Conservation (phyloP, 2,329 filamentous ascomycete species). For the Paraconiothyrium sp. region DNA sequence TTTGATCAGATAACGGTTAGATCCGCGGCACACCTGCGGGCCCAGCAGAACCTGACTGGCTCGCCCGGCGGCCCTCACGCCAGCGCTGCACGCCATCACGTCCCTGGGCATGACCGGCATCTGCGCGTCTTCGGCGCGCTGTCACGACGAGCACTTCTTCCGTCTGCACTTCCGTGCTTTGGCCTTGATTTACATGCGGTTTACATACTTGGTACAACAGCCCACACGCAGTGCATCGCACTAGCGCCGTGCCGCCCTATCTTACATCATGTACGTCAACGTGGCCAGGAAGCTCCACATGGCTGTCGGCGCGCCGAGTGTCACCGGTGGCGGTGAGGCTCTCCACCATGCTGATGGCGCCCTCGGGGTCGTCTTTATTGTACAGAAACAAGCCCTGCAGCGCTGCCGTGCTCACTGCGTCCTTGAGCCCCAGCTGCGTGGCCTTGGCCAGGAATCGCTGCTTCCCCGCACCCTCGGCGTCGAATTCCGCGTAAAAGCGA, state of each 20-base stretch:
- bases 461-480: conserved; percentile 69
- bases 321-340: conserved; percentile 56
- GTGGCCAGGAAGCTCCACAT: conserved; percentile 44
- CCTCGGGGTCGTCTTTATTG: conserved; percentile 90
- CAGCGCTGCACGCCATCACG: conserved; percentile 13
- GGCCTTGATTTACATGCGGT: conserved; percentile 4
- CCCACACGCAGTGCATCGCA: conserved; percentile 20
- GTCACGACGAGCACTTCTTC: neutral
- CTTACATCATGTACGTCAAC: conserved; percentile 40
- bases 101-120: conserved; percentile 7
- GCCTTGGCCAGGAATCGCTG: conserved; percentile 76
- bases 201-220: conserved; percentile 18
- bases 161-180: neutral
- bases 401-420: conserved; percentile 82
- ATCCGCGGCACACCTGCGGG: conserved; percentile 21
- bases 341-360: conserved; percentile 83
- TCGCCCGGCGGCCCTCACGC: conserved; percentile 6
- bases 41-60: neutral
- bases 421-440: conserved; percentile 74
- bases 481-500: conserved; percentile 89
- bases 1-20: conserved; percentile 31
- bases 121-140: neutral
- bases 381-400: conserved; percentile 95
- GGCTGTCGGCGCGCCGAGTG: conserved; percentile 31
- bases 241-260: conserved; percentile 20